Percentiles rank a stretch among this genome's conserved stretches.
Conservation (phyloP, 2,329 filamentous ascomycete genomes). For the Ceratocystis huliohia region DNA sequence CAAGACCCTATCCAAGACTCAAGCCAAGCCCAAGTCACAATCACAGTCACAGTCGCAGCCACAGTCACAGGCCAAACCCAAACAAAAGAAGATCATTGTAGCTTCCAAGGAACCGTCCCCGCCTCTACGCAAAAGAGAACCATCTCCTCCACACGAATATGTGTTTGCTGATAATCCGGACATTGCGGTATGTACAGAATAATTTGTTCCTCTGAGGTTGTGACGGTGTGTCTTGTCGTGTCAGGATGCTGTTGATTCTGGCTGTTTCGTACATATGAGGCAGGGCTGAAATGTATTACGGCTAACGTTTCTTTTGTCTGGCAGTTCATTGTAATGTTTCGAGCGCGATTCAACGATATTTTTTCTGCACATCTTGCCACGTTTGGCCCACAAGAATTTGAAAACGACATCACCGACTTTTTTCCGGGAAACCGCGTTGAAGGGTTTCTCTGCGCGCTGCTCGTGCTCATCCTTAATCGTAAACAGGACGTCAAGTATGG, state of each 20-base stretch:
- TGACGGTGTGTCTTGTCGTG: slow-evolving; percentile 38
- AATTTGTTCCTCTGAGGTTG: slow-evolving; percentile 12
- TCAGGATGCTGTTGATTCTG: slow-evolving; percentile 27
- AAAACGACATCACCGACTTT: slow-evolving; percentile 66
- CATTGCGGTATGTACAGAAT: slow-evolving; percentile 62
- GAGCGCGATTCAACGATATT: slow-evolving; percentile 78
- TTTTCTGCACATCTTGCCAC: slow-evolving; percentile 80
- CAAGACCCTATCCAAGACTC: slow-evolving; percentile 24
- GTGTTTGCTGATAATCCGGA: slow-evolving; percentile 81
- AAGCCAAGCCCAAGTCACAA: slow-evolving; percentile 35
- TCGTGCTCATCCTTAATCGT: slow-evolving; percentile 81
- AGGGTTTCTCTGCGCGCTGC: slow-evolving; percentile 74
- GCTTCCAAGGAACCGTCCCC: slow-evolving; percentile 43
- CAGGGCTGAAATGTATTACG: background rate
- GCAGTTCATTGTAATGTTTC: slow-evolving; percentile 97
- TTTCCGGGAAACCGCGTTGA: slow-evolving; percentile 76
- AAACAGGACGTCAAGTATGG: slow-evolving; percentile 98
- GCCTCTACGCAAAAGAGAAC: slow-evolving; percentile 62
- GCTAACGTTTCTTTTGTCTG: slow-evolving; percentile 27
- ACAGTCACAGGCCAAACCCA: background rate
- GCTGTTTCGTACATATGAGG: slow-evolving; percentile 17
- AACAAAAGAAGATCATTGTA: slow-evolving; percentile 24
- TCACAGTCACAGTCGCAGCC: background rate
- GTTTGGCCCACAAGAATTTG: slow-evolving; percentile 90
- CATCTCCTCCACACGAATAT: slow-evolving; percentile 83